Percentiles rank a stretch among this genome's conserved stretches.
phyloP scores from a whole-genome alignment of 1,139 yeast genomes.

The Saccharomycopsis crataegensis region DNA sequence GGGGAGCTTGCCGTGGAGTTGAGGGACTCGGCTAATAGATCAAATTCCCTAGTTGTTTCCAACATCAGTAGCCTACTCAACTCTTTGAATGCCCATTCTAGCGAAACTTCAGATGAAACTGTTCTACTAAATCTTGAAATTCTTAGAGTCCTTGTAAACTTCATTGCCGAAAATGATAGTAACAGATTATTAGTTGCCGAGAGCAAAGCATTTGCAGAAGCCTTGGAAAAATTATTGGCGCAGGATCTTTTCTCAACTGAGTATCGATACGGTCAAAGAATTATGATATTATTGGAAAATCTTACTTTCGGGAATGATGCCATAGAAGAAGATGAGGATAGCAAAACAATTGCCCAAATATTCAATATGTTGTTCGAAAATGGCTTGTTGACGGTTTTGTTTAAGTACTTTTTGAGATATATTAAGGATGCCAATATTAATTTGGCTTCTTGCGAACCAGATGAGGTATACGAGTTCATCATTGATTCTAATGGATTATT shows the following conservation, averaged over 20 bases:
- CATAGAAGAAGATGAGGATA: neutral
- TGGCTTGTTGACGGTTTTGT: neutral
- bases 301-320: constrained; percentile 4
- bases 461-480: neutral
- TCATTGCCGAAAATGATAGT: constrained; percentile 8
- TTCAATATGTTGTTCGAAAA: neutral
- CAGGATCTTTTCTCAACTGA: neutral
- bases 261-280: neutral
- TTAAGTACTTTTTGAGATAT: constrained; percentile 1
- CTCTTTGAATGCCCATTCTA: neutral
- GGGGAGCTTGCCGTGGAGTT: constrained; percentile 3
- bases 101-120: neutral
- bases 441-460: neutral
- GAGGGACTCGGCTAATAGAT: neutral
- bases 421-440: neutral
- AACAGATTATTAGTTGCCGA: constrained; percentile 2
- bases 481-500: neutral
- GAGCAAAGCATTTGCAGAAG: neutral
- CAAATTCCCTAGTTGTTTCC: neutral
- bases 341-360: constrained; percentile 1
- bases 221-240: neutral
- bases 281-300: constrained; percentile 7
- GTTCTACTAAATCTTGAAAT: constrained; percentile 1
- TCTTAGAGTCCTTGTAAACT: constrained; percentile 8
- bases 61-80: neutral